These are phyloP conservation scores for Russula ochroleuca DNA, from an alignment of 768 basidiomycete species.

Conservation along the genomic window DNA sequence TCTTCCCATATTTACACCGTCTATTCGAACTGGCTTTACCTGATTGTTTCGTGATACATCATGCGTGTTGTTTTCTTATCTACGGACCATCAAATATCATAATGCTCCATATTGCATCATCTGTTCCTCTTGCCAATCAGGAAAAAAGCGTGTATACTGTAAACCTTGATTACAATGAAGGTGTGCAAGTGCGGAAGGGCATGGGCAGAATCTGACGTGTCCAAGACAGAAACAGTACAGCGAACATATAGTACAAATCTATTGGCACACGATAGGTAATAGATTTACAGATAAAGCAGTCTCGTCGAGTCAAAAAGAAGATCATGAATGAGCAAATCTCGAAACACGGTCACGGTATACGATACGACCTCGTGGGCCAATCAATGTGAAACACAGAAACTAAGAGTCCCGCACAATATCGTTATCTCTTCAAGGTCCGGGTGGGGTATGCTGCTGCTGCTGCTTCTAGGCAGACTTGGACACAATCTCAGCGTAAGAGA, in stretches of 20 bases:
- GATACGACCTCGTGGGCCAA: background rate
- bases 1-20: slow-evolving; percentile 62
- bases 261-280: slow-evolving; percentile 15
- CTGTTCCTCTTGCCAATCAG: background rate
- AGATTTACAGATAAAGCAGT: slow-evolving; percentile 3
- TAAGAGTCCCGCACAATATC: background rate
- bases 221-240: background rate
- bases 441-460: background rate
- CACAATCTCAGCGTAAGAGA: slow-evolving; percentile 44
- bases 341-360: slow-evolving; percentile 20
- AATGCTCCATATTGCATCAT: slow-evolving; percentile 6
- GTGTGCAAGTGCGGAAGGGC: background rate
- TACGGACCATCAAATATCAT: slow-evolving; percentile 11
- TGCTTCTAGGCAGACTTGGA: slow-evolving; percentile 28
- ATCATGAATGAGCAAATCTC: slow-evolving; percentile 1
- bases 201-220: background rate
- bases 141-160: background rate
- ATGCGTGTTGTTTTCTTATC: slow-evolving; percentile 11
- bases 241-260: slow-evolving; percentile 13
- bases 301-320: slow-evolving; percentile 4
- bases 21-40: slow-evolving; percentile 46
- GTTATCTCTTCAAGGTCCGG: background rate
- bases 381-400: slow-evolving; percentile 6
- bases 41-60: slow-evolving; percentile 28
- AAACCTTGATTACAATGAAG: slow-evolving; percentile 6